A percentile compares a stretch with the other conserved stretches of the same genome.
These are phyloP conservation scores for Colletotrichum zoysiae DNA, from an alignment of 2,329 filamentous ascomycete genomes.

Conservation along the genomic window DNA sequence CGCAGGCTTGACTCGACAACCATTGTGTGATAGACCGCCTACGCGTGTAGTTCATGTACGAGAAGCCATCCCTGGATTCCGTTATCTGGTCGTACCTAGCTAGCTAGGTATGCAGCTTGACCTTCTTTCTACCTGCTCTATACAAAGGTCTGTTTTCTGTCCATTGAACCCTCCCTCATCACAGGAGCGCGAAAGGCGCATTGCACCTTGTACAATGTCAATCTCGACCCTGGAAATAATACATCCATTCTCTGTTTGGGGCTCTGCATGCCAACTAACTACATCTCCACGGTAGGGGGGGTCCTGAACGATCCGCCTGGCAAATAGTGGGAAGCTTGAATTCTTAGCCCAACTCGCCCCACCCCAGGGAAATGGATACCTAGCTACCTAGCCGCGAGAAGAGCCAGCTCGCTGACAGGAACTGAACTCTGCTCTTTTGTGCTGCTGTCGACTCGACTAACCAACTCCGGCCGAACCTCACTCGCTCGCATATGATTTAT, in stretches of 20 bases:
- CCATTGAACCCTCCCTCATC: neutral
- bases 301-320: neutral
- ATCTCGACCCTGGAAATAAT: neutral
- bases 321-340: constrained; percentile 6
- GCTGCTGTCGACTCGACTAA: neutral
- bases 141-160: no score
- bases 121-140: neutral
- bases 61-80: neutral
- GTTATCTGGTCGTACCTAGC: neutral
- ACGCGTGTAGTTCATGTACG: neutral
- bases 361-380: no score
- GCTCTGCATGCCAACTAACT: neutral
- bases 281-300: neutral
- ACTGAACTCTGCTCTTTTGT: neutral
- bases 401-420: constrained; percentile 5
- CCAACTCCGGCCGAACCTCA: no score
- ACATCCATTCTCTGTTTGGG: neutral
- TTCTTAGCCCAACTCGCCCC: neutral
- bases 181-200: no score
- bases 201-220: neutral
- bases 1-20: constrained; percentile 23
- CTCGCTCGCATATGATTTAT: neutral
- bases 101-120: no score
- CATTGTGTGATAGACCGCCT: neutral
- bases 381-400: constrained; percentile 3